Evolutionary conservation across 345 rosid species (phyloP).

Genomic region (Physaria fendleri): DNA sequence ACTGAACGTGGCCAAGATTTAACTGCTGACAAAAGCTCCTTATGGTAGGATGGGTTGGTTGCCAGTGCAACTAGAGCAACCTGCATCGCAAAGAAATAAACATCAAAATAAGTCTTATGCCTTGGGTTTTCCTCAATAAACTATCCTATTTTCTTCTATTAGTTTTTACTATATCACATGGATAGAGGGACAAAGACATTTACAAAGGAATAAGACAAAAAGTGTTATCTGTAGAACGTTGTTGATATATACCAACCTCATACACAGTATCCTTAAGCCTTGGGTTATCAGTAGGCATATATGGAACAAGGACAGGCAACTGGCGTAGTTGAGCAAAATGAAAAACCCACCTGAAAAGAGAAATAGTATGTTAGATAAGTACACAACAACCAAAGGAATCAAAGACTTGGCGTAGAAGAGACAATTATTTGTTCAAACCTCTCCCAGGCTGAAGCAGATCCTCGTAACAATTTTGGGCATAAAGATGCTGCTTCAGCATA

Average conservation of each 20-base stretch:
- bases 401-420: conserved; percentile 5
- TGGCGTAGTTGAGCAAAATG: conserved; percentile 99
- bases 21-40: conserved; percentile 80
- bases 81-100: conserved; percentile 35
- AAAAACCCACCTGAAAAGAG: conserved; percentile 86
- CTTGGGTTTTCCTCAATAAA: background rate
- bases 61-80: conserved; percentile 98
- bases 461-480: conserved; percentile 88
- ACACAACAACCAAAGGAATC: conserved; percentile 15
- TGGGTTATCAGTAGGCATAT: conserved; percentile 87
- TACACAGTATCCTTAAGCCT: conserved; percentile 95
- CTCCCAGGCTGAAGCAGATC: conserved; percentile 98
- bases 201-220: background rate
- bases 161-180: conserved; percentile 1
- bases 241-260: conserved; percentile 52
- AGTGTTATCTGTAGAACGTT: background rate
- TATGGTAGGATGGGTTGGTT: conserved; percentile 76
- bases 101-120: conserved; percentile 13
- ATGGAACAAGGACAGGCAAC: conserved; percentile 92
- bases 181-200: background rate
- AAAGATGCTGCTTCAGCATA: conserved; percentile 97
- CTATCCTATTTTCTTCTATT: background rate
- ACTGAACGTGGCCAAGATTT: conserved; percentile 87
- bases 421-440: conserved; percentile 46
- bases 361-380: conserved; percentile 21